phyloP scores from a whole-genome alignment of 169 alveolate species.

The Eimeria brunetti region DNA sequence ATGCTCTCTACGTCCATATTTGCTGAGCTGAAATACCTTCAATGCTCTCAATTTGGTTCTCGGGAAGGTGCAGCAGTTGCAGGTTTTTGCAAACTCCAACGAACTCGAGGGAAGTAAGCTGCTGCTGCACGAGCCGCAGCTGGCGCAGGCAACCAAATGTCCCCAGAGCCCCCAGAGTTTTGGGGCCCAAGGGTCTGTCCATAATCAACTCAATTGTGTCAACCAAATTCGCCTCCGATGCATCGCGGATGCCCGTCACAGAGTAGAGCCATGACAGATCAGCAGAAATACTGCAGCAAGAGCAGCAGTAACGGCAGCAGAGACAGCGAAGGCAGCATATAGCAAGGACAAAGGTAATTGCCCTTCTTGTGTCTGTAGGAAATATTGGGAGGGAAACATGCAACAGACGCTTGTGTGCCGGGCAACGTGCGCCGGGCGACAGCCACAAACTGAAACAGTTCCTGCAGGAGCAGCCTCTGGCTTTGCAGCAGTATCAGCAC shows the following conservation, averaged over 20 bases:
- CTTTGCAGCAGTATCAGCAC: neutral
- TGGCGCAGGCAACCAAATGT: slow-evolving; percentile 55
- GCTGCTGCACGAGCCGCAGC: slow-evolving; percentile 67
- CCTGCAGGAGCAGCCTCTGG: neutral
- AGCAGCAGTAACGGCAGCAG: neutral
- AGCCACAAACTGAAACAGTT: neutral
- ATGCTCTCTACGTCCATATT: neutral
- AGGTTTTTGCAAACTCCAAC: slow-evolving; percentile 33
- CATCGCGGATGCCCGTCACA: slow-evolving; percentile 53
- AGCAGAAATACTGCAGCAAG: neutral
- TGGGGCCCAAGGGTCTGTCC: slow-evolving; percentile 47
- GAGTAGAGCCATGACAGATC: slow-evolving; percentile 29
- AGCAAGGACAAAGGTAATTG: neutral
- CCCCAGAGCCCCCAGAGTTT: slow-evolving; percentile 29
- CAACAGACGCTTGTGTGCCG: neutral
- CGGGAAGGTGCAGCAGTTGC: slow-evolving; percentile 65
- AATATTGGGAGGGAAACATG: neutral
- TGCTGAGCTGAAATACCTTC: slow-evolving; percentile 6
- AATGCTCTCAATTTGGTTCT: slow-evolving; percentile 16
- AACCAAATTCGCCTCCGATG: slow-evolving; percentile 40
- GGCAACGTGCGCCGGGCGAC: neutral
- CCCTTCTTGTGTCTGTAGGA: neutral
- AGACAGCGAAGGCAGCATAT: neutral
- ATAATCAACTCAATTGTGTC: slow-evolving; percentile 51
- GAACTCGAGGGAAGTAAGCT: neutral